Conservation (phyloP, 1,139 yeast species). For the Hemisphaericaspora subhashii region DNA sequence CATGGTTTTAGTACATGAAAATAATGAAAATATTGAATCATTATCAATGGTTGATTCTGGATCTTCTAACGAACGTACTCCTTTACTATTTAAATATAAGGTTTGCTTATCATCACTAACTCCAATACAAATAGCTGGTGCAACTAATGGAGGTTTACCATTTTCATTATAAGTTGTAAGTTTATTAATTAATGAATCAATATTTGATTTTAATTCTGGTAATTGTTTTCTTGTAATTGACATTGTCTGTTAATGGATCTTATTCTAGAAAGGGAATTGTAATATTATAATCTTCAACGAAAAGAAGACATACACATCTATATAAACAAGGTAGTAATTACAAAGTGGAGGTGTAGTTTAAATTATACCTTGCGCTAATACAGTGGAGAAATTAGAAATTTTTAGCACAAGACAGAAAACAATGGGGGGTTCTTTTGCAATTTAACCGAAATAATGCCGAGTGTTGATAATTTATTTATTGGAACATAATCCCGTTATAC, state of each 20-base stretch:
- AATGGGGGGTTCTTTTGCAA: no score
- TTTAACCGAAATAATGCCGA: background rate
- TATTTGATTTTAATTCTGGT: conserved; percentile 8
- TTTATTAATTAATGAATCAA: conserved; percentile 18
- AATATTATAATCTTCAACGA: no score
- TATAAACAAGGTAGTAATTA: background rate
- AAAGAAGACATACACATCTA: no score
- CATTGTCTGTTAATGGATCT: no score
- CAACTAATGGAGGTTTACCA: conserved; percentile 17
- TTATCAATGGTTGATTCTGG: conserved; percentile 16
- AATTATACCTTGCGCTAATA: no score
- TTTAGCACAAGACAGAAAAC: no score
- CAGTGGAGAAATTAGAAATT: no score
- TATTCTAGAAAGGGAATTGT: no score
- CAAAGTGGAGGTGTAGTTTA: background rate
- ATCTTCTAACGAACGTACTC: conserved; percentile 24
- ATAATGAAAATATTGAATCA: conserved; percentile 37
- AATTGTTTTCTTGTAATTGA: conserved; percentile 7
- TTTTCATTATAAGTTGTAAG: conserved; percentile 14
- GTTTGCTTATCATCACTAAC: conserved; percentile 25
- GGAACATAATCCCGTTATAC: no score
- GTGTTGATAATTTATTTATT: no score
- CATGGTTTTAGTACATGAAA: conserved; percentile 50
- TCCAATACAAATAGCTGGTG: conserved; percentile 30
- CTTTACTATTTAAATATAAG: conserved; percentile 26